These are phyloP conservation scores for Triticum turgidum DNA, from an alignment of 176 grass and related monocot species.

Conservation along the genomic window DNA sequence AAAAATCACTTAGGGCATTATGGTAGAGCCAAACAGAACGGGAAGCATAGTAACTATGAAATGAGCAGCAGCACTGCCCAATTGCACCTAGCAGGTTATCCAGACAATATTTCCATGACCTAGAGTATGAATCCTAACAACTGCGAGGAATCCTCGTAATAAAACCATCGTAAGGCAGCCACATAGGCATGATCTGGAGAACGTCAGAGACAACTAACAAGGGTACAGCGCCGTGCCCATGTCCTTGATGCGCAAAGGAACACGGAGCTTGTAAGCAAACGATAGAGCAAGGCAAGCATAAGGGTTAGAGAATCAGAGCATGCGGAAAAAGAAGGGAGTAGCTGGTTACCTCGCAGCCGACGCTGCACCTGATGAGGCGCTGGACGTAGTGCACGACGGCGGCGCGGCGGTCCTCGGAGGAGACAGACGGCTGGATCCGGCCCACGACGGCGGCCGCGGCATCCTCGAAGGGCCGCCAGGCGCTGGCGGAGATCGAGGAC, in stretches of 20 bases:
- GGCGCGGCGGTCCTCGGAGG: conserved; percentile 64
- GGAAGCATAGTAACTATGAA: neutral
- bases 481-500: conserved; percentile 37
- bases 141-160: neutral
- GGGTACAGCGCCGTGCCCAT: neutral
- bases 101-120: neutral
- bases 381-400: conserved; percentile 73
- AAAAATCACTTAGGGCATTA: neutral
- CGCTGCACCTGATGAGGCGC: conserved; percentile 40
- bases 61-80: conserved; percentile 4
- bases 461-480: conserved; percentile 62
- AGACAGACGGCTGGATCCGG: conserved; percentile 66
- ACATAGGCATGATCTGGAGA: conserved; percentile 9
- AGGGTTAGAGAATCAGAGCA: neutral
- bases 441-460: conserved; percentile 53
- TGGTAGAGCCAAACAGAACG: neutral
- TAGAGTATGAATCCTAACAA: neutral
- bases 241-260: neutral
- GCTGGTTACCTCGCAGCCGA: conserved; percentile 42
- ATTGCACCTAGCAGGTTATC: neutral
- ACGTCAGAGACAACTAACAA: neutral
- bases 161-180: neutral
- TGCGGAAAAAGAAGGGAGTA: neutral
- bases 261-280: neutral
- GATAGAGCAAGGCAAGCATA: neutral